phyloP scores from a whole-genome alignment of 352 stramenopile species.

The Phytopythium montanum region DNA sequence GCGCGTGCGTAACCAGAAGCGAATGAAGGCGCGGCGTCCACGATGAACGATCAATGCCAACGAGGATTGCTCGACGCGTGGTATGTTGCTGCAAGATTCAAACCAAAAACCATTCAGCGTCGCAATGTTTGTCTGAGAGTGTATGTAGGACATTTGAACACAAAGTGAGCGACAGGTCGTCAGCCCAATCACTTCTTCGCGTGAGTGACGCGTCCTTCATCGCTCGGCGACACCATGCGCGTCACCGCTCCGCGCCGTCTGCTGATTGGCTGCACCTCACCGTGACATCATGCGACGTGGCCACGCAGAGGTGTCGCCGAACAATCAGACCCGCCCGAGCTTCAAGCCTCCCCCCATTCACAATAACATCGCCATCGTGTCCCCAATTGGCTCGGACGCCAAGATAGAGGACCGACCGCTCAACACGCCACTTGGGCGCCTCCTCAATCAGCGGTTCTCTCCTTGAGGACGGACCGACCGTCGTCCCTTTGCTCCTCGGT shows the following conservation, averaged over 20 bases:
- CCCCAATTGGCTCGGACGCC: too few relatives aligned
- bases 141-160: too few relatives aligned
- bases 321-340: slow-evolving; percentile 1
- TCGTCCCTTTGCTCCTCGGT: neutral
- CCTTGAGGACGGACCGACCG: neutral
- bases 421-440: neutral
- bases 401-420: neutral
- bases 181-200: neutral
- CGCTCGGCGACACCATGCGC: neutral
- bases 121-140: too few relatives aligned
- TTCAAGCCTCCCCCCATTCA: neutral
- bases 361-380: too few relatives aligned
- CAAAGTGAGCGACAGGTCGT: neutral
- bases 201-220: neutral
- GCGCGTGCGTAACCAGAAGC: too few relatives aligned
- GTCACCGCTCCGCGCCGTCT: neutral
- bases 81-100: too few relatives aligned
- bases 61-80: too few relatives aligned
- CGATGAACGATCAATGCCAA: too few relatives aligned
- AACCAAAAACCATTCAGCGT: too few relatives aligned
- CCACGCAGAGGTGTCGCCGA: slow-evolving; percentile 4
- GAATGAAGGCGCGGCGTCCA: too few relatives aligned
- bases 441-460: too few relatives aligned
- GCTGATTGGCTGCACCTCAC: slow-evolving; percentile 5
- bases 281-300: slow-evolving; percentile 27